A percentile compares a stretch with the other conserved stretches of the same genome.
Evolutionary conservation across 306 rosid genomes (phyloP).

Genomic region (Trifolium dubium): DNA sequence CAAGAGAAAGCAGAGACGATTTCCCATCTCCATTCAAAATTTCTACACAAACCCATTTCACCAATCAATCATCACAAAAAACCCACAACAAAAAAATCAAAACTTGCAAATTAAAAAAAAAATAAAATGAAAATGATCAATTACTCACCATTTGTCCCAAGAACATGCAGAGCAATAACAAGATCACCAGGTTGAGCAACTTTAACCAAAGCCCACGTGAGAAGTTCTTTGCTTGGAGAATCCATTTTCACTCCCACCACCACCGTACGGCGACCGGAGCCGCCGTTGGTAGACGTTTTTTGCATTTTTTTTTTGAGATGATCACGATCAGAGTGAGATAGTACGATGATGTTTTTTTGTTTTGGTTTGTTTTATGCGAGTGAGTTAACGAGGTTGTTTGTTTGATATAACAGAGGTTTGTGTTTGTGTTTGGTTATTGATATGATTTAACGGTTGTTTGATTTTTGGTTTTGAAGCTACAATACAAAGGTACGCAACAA

Average conservation of each 20-base stretch:
- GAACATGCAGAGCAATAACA: slow-evolving; percentile 91
- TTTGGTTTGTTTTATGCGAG: background rate
- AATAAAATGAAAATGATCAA: background rate
- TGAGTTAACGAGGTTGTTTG: background rate
- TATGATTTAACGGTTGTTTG: slow-evolving; percentile 50
- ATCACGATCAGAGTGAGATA: slow-evolving; percentile 29
- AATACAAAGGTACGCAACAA: slow-evolving; percentile 17
- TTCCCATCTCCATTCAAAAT: slow-evolving; percentile 78
- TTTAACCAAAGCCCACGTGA: slow-evolving; percentile 95
- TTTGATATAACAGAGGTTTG: background rate
- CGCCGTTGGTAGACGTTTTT: slow-evolving; percentile 39
- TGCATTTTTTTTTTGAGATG: slow-evolving; percentile 43
- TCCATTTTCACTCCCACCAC: slow-evolving; percentile 88
- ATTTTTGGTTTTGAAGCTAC: slow-evolving; percentile 48
- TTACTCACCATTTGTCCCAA: slow-evolving; percentile 69
- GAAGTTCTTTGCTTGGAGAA: slow-evolving; percentile 77
- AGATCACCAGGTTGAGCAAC: slow-evolving; percentile 85
- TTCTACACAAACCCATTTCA: slow-evolving; percentile 55
- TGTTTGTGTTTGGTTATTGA: slow-evolving; percentile 41
- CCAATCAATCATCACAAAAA: slow-evolving; percentile 22
- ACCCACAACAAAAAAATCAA: background rate
- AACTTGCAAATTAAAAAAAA: background rate
- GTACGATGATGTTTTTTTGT: slow-evolving; percentile 33
- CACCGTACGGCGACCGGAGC: slow-evolving; percentile 62
- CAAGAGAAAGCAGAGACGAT: slow-evolving; percentile 83